phyloP scores from a whole-genome alignment of 73 alveolate genomes.

The Paramecium sonneborni region DNA sequence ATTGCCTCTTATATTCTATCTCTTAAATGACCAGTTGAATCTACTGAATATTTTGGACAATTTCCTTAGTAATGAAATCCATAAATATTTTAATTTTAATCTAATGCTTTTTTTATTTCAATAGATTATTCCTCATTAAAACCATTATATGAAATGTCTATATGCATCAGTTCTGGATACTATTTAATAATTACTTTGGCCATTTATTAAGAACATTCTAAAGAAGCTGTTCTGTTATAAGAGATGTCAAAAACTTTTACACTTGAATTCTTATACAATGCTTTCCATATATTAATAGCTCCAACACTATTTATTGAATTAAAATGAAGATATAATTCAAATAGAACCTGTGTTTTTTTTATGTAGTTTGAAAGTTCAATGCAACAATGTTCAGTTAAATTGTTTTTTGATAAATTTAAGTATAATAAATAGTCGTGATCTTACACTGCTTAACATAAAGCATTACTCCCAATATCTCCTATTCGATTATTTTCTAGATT shows the following conservation, averaged over 20 bases:
- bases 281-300: conserved; percentile 47
- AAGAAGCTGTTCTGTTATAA: conserved; percentile 59
- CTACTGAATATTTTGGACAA: conserved; percentile 52
- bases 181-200: conserved; percentile 45
- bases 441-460: neutral
- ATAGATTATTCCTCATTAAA: conserved; percentile 48
- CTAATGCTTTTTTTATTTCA: conserved; percentile 34
- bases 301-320: conserved; percentile 7
- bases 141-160: conserved; percentile 61
- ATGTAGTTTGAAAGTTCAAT: conserved; percentile 12
- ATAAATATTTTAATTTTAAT: conserved; percentile 36
- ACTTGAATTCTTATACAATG: conserved; percentile 37
- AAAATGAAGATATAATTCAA: conserved; percentile 48
- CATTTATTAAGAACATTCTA: conserved; percentile 34
- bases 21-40: conserved; percentile 49
- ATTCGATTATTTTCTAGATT: conserved; percentile 41
- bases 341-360: conserved; percentile 7
- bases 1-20: conserved; percentile 19
- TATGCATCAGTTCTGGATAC: conserved; percentile 62
- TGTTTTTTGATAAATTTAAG: conserved; percentile 21
- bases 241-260: conserved; percentile 54
- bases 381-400: conserved; percentile 41
- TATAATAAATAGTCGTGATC: conserved; percentile 27
- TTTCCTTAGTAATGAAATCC: conserved; percentile 66
- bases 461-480: conserved; percentile 36